Conservation (phyloP, 2,329 filamentous ascomycete genomes). For the Fusarium camptoceras region DNA sequence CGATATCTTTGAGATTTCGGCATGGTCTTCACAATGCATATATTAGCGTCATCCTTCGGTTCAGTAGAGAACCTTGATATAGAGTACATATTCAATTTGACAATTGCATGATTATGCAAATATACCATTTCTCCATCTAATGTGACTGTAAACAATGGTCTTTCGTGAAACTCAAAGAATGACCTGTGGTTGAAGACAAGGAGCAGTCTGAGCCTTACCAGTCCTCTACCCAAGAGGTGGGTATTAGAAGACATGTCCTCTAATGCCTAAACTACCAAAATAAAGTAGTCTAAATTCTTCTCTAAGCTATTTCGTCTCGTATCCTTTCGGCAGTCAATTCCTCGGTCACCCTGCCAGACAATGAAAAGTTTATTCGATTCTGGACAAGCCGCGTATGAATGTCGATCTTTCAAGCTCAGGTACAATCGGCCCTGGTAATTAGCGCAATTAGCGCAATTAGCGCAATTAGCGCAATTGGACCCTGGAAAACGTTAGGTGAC, state of each 20-base stretch:
- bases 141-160: too few relatives aligned
- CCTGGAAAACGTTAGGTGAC: not conserved
- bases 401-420: not conserved
- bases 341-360: not conserved
- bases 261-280: not conserved
- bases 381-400: slow-evolving; percentile 5
- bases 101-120: not conserved
- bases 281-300: accelerated
- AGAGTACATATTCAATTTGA: slow-evolving; percentile 17
- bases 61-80: not conserved
- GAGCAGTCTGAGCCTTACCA: not conserved
- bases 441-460: too few relatives aligned
- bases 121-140: accelerated
- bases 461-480: slow-evolving; percentile 14
- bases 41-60: slow-evolving; percentile 8
- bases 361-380: not conserved
- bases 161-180: not conserved
- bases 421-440: slow-evolving; percentile 6
- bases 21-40: slow-evolving; percentile 4
- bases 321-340: not conserved
- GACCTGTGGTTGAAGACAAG: not conserved
- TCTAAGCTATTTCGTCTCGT: not conserved
- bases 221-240: not conserved
- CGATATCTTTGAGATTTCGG: not conserved
- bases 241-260: too few relatives aligned